Evolutionary conservation across 2,329 filamentous ascomycete genomes (phyloP), one percentile per base, ranked within the genome.

Genomic region (Apiospora saccharicola): DNA sequence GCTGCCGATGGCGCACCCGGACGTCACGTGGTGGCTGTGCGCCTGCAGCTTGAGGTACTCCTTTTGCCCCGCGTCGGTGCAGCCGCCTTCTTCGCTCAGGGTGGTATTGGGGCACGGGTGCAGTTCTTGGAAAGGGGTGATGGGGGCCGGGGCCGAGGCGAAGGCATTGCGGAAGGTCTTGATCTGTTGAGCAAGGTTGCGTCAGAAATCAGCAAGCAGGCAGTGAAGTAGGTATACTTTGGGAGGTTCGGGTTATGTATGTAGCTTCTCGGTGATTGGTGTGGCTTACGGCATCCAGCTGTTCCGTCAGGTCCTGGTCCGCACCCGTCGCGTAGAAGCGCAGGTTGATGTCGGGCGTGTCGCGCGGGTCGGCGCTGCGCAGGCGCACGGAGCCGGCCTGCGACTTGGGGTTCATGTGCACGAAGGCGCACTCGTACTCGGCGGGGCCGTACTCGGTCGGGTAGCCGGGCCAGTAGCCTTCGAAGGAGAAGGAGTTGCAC

Each of bases 301-400:
- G 75, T 16, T 75, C 75, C 69, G 76, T 74, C 53, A 78, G 69
- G 67, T 79, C 77, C 47, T 76, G 71, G 13, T 86, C 83, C 16
- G 78, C 82, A 16, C 88, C 87, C 0, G 83, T 82, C 67, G 86
- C 84, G 81, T 89, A 92, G 80, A 87, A 92, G 78, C 90, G 89
- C 82, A 90, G 92, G 72, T 85, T 83, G 75, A 93, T 91, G 10
- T 88, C 81, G 0, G 92, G 92, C 5, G 86, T 82, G 70, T 93
- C 91, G 0, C 89, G 87, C 0, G 92, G 91, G 77, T 94, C 87
- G 0, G 87, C 82, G 0, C 90, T 92, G 24, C 83, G 84, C 1
- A 94, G 84, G 2, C 82, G 87, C 19, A 94, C 90, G 0, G 90
- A 78, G n/a, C 92, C 92, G 12, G 86, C 85, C 69, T 86, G 84